These are phyloP conservation scores for Clohesyomyces aquaticus DNA, from an alignment of 495 filamentous ascomycete genomes.

Conservation along the genomic window DNA sequence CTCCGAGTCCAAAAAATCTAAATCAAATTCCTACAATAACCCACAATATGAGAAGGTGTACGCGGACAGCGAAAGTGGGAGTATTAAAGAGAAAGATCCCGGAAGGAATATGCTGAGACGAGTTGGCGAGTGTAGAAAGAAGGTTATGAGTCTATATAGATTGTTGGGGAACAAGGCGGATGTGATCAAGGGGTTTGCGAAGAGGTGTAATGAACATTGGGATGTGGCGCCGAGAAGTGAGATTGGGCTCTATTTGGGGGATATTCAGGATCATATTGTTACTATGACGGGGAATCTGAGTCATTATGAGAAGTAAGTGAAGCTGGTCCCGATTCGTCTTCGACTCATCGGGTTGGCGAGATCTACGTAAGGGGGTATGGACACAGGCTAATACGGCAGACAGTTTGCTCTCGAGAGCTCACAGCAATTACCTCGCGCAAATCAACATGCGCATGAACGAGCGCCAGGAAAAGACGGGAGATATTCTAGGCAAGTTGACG, in stretches of 20 bases:
- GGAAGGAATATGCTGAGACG: constrained; percentile 84
- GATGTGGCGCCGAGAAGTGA: constrained; percentile 92
- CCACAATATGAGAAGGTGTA: constrained; percentile 46
- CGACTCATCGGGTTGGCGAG: background rate
- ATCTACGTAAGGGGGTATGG: background rate
- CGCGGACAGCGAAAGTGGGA: constrained; percentile 41
- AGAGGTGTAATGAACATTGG: constrained; percentile 97
- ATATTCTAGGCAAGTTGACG: constrained; percentile 91
- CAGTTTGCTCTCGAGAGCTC: constrained; percentile 87
- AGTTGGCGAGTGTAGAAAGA: constrained; percentile 92
- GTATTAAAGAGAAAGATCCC: constrained; percentile 51
- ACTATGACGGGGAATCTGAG: constrained; percentile 95
- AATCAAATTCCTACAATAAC: constrained; percentile 29
- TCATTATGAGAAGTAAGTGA: constrained; percentile 85
- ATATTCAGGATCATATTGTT: constrained; percentile 98
- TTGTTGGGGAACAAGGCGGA: constrained; percentile 96
- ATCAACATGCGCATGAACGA: constrained; percentile 98
- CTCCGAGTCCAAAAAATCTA: constrained; percentile 25
- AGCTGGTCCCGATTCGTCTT: no score
- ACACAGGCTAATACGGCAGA: constrained; percentile 37
- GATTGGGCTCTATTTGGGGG: constrained; percentile 92
- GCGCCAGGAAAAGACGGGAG: constrained; percentile 91
- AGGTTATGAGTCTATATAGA: constrained; percentile 92
- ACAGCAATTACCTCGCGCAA: constrained; percentile 93
- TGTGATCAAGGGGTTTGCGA: constrained; percentile 99